Evolutionary conservation across 2,329 filamentous ascomycete genomes (phyloP).

Genomic region (Fusarium protoensiforme): DNA sequence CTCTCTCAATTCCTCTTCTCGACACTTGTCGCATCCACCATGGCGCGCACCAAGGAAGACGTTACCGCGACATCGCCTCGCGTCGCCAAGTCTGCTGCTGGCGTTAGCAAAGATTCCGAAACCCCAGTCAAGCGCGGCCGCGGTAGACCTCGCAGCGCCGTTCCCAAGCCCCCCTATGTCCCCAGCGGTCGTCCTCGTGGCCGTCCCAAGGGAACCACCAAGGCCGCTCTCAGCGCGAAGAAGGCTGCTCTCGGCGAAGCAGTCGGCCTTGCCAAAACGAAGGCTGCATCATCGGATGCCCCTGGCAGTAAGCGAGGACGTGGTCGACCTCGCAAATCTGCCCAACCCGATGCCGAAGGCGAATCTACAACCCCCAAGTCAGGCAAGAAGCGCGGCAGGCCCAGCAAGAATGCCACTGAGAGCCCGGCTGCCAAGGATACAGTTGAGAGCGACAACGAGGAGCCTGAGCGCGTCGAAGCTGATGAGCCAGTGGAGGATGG

Average conservation of each 20-base stretch:
- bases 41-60: conserved; percentile 50
- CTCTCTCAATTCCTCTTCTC: background rate
- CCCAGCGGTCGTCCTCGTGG: conserved; percentile 60
- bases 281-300: conserved; percentile 8
- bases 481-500: background rate
- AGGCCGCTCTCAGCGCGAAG: conserved; percentile 33
- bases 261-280: background rate
- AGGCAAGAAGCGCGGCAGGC: conserved; percentile 44
- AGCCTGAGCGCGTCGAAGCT: background rate
- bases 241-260: conserved; percentile 18
- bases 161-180: conserved; percentile 45
- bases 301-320: conserved; percentile 28
- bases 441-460: conserved; percentile 19
- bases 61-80: conserved; percentile 32
- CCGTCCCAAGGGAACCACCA: conserved; percentile 56
- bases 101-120: conserved; percentile 54
- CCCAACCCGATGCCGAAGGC: conserved; percentile 22
- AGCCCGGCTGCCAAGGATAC: conserved; percentile 14
- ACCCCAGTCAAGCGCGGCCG: conserved; percentile 48
- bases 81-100: conserved; percentile 47
- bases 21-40: conserved; percentile 18
- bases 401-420: conserved; percentile 43
- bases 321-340: conserved; percentile 46
- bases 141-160: conserved; percentile 55
- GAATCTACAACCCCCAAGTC: conserved; percentile 34